Conservation (phyloP, 345 rosid species). For the Linum usitatissimum region DNA sequence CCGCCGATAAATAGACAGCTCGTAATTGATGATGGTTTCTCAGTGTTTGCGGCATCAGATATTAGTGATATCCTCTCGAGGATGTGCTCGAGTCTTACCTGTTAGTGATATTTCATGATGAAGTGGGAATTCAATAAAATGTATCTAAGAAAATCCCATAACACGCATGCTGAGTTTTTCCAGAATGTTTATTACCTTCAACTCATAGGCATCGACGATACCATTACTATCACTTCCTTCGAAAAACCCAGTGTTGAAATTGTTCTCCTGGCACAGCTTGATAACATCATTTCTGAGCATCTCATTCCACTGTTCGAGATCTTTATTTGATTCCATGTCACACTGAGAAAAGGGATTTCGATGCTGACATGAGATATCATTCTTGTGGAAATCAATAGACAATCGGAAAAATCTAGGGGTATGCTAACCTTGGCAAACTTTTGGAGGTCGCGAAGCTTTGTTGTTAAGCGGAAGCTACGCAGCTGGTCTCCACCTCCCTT, state of each 20-base stretch:
- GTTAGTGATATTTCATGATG: conserved; percentile 12
- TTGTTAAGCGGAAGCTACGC: conserved; percentile 66
- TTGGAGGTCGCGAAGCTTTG: conserved; percentile 90
- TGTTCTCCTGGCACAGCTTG: conserved; percentile 89
- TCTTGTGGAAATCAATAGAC: not conserved
- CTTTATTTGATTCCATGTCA: conserved; percentile 78
- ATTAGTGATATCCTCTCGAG: conserved; percentile 92
- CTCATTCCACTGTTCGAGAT: conserved; percentile 95
- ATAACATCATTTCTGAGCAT: conserved; percentile 72
- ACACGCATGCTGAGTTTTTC: not conserved
- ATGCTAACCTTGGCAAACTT: conserved; percentile 81
- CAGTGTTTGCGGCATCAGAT: conserved; percentile 88
- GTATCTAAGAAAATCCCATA: not conserved
- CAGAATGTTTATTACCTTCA: conserved; percentile 47
- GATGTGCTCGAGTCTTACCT: conserved; percentile 96
- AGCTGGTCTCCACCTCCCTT: conserved; percentile 60
- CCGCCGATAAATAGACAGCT: conserved; percentile 73
- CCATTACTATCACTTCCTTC: conserved; percentile 78
- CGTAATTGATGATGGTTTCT: conserved; percentile 81
- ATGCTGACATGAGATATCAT: conserved; percentile 1
- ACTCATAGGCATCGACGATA: conserved; percentile 86
- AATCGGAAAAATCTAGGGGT: not conserved
- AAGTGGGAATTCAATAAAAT: not conserved
- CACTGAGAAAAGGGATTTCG: conserved; percentile 30
- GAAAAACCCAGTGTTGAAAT: conserved; percentile 84